These are phyloP conservation scores for Anthracocystis panici-leucophaei DNA, from an alignment of 1,284 basidiomycete species.

Conservation along the genomic window DNA sequence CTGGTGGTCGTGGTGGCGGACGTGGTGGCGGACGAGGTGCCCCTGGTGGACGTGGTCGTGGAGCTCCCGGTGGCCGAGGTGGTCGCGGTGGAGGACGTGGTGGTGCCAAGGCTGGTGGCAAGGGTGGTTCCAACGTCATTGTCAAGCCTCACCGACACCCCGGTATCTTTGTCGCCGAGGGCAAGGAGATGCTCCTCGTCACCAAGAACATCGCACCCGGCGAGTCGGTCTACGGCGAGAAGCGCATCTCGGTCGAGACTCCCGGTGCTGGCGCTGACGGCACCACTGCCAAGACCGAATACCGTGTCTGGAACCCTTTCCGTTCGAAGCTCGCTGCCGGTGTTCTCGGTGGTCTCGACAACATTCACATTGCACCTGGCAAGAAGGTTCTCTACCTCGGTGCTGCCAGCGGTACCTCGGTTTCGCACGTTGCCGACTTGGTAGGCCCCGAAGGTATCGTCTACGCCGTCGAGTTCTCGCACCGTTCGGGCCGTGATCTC, in stretches of 20 bases:
- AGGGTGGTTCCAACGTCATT: conserved; percentile 80
- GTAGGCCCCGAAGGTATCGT: conserved; percentile 97
- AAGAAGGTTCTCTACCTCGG: conserved; percentile 97
- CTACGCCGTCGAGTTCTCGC: conserved; percentile 98
- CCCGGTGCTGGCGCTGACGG: conserved; percentile 76
- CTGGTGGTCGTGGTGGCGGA: conserved; percentile 39
- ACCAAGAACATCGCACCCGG: conserved; percentile 98
- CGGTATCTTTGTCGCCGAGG: conserved; percentile 76
- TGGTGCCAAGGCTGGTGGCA: conserved; percentile 62
- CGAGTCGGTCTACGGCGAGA: conserved; percentile 98
- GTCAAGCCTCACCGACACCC: conserved; percentile 95
- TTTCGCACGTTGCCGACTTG: conserved; percentile 97
- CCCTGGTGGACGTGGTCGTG: conserved; percentile 53
- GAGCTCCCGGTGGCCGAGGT: conserved; percentile 66
- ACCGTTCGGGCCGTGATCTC: conserved; percentile 94
- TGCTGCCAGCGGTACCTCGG: conserved; percentile 94
- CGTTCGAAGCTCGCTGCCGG: conserved; percentile 96
- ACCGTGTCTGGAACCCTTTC: conserved; percentile 99
- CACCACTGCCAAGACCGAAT: conserved; percentile 85
- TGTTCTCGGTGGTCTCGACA: conserved; percentile 92
- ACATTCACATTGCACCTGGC: conserved; percentile 93
- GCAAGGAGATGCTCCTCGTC: conserved; percentile 94
- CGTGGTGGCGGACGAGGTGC: conserved; percentile 60
- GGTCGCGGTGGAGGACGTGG: conserved; percentile 53
- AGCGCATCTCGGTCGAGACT: conserved; percentile 74